phyloP scores from a whole-genome alignment of 768 basidiomycete species.

The Cantharellus anzutake region DNA sequence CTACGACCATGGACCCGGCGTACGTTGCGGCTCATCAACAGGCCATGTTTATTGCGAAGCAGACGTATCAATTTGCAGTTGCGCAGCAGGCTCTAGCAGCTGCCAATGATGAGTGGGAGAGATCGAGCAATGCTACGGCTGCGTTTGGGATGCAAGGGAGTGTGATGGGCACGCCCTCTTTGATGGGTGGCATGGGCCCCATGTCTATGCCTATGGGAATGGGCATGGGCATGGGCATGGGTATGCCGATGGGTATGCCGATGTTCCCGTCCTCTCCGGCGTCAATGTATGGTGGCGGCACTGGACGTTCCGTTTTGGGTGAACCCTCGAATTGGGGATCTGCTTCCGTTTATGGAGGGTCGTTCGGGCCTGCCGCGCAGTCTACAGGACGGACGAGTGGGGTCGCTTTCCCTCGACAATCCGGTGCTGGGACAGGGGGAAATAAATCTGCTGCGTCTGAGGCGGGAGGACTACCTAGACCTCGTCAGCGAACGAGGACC shows the following conservation, averaged over 20 bases:
- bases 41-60: slow-evolving; percentile 72
- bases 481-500: slow-evolving; percentile 20
- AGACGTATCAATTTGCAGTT: slow-evolving; percentile 77
- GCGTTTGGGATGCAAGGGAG: slow-evolving; percentile 15
- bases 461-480: neutral
- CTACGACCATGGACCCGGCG: slow-evolving; percentile 25
- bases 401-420: slow-evolving; percentile 1
- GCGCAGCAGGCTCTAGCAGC: slow-evolving; percentile 79
- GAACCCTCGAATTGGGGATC: slow-evolving; percentile 7
- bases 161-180: slow-evolving; percentile 18
- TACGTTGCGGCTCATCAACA: slow-evolving; percentile 68
- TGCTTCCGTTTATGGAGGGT: slow-evolving; percentile 49
- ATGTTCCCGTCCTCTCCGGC: slow-evolving; percentile 27
- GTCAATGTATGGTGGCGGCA: slow-evolving; percentile 37
- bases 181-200: slow-evolving; percentile 25
- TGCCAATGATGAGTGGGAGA: slow-evolving; percentile 86
- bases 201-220: slow-evolving; percentile 16
- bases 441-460: neutral
- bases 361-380: slow-evolving; percentile 26
- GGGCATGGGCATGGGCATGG: slow-evolving; percentile 13
- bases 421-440: too few species aligned
- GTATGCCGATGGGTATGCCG: slow-evolving; percentile 6
- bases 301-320: slow-evolving; percentile 1
- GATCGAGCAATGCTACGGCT: slow-evolving; percentile 39
- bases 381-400: neutral